Percentiles rank a stretch among this genome's conserved stretches.
Evolutionary conservation across 768 basidiomycete genomes (phyloP).

Genomic region (Gloeopeniophorella convolvens): DNA sequence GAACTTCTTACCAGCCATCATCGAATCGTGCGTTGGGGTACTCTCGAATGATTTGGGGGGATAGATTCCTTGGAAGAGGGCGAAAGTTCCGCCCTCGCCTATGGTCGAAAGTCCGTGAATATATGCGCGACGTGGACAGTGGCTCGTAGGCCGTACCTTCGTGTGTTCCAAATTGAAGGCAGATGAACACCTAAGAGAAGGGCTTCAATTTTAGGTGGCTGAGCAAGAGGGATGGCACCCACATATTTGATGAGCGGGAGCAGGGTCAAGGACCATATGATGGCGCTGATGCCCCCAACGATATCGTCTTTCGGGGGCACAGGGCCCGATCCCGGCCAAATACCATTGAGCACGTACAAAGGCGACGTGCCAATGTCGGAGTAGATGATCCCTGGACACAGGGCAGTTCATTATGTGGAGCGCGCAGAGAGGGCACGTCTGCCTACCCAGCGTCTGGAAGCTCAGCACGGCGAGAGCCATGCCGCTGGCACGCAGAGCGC

Average conservation of each 20-base stretch:
- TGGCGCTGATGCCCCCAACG: conserved; percentile 56
- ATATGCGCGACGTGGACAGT: neutral
- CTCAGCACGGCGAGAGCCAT: conserved; percentile 24
- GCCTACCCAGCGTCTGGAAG: conserved; percentile 30
- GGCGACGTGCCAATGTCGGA: conserved; percentile 52
- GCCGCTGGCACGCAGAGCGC: conserved; percentile 6
- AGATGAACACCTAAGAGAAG: conserved; percentile 38
- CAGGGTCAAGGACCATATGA: conserved; percentile 58
- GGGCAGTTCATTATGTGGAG: neutral
- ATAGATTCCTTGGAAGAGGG: conserved; percentile 54
- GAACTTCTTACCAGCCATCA: conserved; percentile 7
- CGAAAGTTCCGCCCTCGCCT: conserved; percentile 68
- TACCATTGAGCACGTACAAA: conserved; percentile 58
- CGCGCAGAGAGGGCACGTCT: neutral
- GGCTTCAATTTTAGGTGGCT: neutral
- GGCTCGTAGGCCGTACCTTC: conserved; percentile 40
- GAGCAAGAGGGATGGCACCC: conserved; percentile 16
- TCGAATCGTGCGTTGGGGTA: conserved; percentile 22
- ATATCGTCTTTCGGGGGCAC: conserved; percentile 52
- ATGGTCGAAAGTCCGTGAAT: conserved; percentile 5
- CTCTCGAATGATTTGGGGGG: conserved; percentile 32
- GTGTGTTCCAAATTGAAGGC: conserved; percentile 40
- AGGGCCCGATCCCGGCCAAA: conserved; percentile 46
- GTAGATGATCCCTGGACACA: conserved; percentile 34
- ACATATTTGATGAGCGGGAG: conserved; percentile 62